A percentile compares a stretch with the other conserved stretches of the same genome.
Conservation (phyloP, 495 filamentous ascomycete genomes). For the Talaromyces trachyspermus region DNA sequence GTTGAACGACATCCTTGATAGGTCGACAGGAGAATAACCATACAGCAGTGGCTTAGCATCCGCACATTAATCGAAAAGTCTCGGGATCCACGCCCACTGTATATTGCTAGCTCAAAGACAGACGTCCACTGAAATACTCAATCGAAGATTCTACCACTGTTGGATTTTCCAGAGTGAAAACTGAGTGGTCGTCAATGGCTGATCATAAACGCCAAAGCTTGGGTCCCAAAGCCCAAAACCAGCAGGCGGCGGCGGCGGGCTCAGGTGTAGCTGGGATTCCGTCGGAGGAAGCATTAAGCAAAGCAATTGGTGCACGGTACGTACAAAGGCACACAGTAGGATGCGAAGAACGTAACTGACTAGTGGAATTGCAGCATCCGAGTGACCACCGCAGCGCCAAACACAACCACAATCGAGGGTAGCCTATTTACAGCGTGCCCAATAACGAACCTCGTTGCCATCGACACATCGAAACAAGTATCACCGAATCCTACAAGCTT, state of each 20-base stretch:
- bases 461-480: conserved; percentile 41
- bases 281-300: conserved; percentile 40
- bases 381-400: conserved; percentile 48
- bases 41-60: too few relatives aligned
- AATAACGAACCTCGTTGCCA: conserved; percentile 56
- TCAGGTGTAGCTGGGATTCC: conserved; percentile 30
- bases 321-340: conserved; percentile 5
- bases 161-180: too few relatives aligned
- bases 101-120: too few relatives aligned
- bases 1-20: neutral
- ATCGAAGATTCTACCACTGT: too few relatives aligned
- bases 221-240: conserved; percentile 30
- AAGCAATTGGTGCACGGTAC: conserved; percentile 47
- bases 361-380: conserved; percentile 40
- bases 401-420: conserved; percentile 48
- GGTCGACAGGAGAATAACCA: too few relatives aligned
- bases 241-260: conserved; percentile 20
- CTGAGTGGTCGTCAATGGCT: conserved; percentile 30
- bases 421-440: conserved; percentile 61
- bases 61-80: too few relatives aligned
- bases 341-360: neutral
- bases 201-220: conserved; percentile 42
- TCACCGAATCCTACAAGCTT: conserved; percentile 24
- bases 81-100: too few relatives aligned
- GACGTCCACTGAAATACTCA: too few relatives aligned